Percentiles rank a stretch among this genome's conserved stretches.
phyloP scores from a whole-genome alignment of 805 yeast species.

The Wickerhamiella galacta region DNA sequence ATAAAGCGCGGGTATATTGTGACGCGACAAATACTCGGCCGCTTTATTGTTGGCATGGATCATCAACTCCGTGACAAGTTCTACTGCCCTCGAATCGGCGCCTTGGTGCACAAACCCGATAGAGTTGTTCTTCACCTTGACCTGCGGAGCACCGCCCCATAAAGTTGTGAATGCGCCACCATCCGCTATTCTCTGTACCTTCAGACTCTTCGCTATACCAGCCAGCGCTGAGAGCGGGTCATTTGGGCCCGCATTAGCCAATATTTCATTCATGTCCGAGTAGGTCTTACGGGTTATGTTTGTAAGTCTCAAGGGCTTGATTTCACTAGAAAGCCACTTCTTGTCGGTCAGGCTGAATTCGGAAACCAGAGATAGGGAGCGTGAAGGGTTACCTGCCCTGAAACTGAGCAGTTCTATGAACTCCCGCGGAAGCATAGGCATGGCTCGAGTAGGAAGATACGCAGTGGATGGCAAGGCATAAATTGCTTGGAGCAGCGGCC shows the following conservation, averaged over 20 bases:
- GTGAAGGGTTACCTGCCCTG: slow-evolving; percentile 25
- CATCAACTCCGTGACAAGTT: slow-evolving; percentile 74
- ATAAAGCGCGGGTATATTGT: slow-evolving; percentile 17
- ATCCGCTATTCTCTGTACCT: no score
- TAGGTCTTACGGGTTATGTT: no score
- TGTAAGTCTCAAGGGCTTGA: no score
- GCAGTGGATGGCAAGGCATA: slow-evolving; percentile 45
- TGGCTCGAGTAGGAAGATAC: slow-evolving; percentile 50
- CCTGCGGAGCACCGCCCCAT: neutral
- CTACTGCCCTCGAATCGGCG: slow-evolving; percentile 26
- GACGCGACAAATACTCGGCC: slow-evolving; percentile 14
- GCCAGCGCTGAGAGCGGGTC: slow-evolving; percentile 23
- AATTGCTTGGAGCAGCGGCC: slow-evolving; percentile 36
- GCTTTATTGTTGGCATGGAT: slow-evolving; percentile 44
- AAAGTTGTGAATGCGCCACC: neutral
- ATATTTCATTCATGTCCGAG: no score
- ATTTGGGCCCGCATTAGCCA: no score
- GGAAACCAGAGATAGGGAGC: slow-evolving; percentile 19
- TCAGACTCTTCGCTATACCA: slow-evolving; percentile 27
- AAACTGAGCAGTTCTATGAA: slow-evolving; percentile 37
- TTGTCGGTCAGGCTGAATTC: neutral
- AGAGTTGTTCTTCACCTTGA: neutral
- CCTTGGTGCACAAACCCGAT: neutral
- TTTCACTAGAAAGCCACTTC: no score
- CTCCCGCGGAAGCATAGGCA: slow-evolving; percentile 53